Evolutionary conservation across 805 yeast genomes (phyloP).

Genomic region (Saccharomyces mikatae): DNA sequence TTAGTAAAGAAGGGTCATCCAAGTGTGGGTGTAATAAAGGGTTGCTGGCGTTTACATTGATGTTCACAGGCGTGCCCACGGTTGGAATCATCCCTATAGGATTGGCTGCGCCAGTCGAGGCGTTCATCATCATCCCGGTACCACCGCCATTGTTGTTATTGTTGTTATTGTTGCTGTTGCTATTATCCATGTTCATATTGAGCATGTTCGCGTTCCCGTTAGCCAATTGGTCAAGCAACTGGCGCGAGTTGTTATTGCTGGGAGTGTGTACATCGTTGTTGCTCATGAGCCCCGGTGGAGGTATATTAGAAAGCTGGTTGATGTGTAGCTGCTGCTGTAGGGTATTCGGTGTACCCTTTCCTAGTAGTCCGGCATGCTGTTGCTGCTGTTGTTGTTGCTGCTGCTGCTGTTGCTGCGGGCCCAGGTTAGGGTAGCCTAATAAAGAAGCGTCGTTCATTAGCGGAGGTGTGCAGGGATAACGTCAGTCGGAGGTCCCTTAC

Average conservation of each 20-base stretch:
- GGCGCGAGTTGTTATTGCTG: constrained; percentile 31
- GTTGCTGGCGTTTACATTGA: constrained; percentile 22
- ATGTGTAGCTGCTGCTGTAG: constrained; percentile 9
- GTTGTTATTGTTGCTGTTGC: constrained; percentile 2
- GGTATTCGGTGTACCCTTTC: constrained; percentile 8
- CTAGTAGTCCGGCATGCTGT: constrained; percentile 7
- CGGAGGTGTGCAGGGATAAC: neutral
- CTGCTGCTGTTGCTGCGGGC: constrained; percentile 5
- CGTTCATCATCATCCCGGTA: constrained; percentile 1
- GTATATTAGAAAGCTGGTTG: constrained; percentile 5
- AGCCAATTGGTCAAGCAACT: constrained; percentile 15
- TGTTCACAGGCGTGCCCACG: neutral
- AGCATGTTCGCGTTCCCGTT: constrained; percentile 3
- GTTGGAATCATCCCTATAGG: neutral
- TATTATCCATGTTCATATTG: constrained; percentile 8
- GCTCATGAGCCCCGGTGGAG: constrained; percentile 22
- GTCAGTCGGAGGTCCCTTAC: neutral
- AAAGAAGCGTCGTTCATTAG: constrained; percentile 23
- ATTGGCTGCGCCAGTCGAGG: neutral
- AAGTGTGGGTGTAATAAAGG: constrained; percentile 31
- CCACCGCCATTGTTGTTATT: constrained; percentile 1
- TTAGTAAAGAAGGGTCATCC: constrained; percentile 26
- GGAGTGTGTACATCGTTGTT: constrained; percentile 30
- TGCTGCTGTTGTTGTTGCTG: constrained; percentile 4
- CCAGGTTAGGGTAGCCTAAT: constrained; percentile 20